A percentile compares a stretch with the other conserved stretches of the same genome.
These are phyloP conservation scores for Rachicladosporium sp. DNA, from an alignment of 2,329 filamentous ascomycete species.

Conservation along the genomic window DNA sequence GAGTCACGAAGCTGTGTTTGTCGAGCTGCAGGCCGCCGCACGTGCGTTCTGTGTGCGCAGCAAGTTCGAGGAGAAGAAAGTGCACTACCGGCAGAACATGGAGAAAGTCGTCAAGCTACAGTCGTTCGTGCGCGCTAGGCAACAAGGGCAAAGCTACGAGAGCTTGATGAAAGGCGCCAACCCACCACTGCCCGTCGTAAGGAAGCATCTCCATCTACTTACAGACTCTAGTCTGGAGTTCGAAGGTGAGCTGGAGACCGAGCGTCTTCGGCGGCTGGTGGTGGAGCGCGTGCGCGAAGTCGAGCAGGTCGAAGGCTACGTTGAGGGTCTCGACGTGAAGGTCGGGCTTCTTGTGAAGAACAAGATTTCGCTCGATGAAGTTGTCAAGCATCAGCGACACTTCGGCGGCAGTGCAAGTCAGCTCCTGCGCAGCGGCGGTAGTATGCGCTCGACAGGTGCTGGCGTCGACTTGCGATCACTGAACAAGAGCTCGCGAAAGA, in stretches of 20 bases:
- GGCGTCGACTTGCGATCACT: slow-evolving; percentile 89
- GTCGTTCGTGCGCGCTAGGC: slow-evolving; percentile 85
- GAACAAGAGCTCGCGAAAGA: slow-evolving; percentile 91
- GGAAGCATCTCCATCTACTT: slow-evolving; percentile 93
- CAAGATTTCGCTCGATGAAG: slow-evolving; percentile 97
- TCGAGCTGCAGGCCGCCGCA: slow-evolving; percentile 61
- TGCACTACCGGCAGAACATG: slow-evolving; percentile 93
- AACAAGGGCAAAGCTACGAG: slow-evolving; percentile 97
- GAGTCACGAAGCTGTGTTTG: slow-evolving; percentile 65
- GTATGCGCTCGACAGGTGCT: slow-evolving; percentile 53
- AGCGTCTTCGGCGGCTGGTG: slow-evolving; percentile 85
- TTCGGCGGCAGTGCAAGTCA: slow-evolving; percentile 54
- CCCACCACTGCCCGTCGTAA: slow-evolving; percentile 88
- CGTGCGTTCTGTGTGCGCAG: slow-evolving; percentile 62
- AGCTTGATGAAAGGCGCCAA: slow-evolving; percentile 93
- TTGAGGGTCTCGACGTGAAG: slow-evolving; percentile 97
- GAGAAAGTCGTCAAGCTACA: slow-evolving; percentile 98
- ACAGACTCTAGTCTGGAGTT: slow-evolving; percentile 99
- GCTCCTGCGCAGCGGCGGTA: slow-evolving; percentile 19
- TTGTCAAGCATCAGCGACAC: slow-evolving; percentile 91
- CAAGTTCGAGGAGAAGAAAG: slow-evolving; percentile 71
- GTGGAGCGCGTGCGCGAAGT: slow-evolving; percentile 96
- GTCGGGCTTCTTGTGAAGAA: slow-evolving; percentile 97
- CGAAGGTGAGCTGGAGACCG: slow-evolving; percentile 95
- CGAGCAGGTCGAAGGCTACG: slow-evolving; percentile 93